A percentile compares a stretch with the other conserved stretches of the same genome.
phyloP scores from a whole-genome alignment of 2,329 filamentous ascomycete species.

The Lecanicillium sp. region DNA sequence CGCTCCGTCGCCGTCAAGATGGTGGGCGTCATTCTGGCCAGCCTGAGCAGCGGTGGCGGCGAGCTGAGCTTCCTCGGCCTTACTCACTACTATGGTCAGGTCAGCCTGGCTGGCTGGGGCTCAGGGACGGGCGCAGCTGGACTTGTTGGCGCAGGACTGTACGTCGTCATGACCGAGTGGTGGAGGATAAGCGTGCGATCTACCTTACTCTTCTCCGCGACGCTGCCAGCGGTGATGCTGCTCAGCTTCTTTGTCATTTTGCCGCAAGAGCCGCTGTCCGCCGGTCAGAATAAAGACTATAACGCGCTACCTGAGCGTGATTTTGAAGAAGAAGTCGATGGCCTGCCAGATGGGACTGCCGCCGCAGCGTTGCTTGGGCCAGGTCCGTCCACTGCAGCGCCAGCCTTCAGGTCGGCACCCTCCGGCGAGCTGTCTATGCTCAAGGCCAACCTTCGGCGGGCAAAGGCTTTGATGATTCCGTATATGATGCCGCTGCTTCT shows the following conservation, averaged over 20 bases:
- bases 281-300: conserved; percentile 42
- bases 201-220: conserved; percentile 71
- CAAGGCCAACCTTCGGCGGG: conserved; percentile 52
- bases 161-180: conserved; percentile 77
- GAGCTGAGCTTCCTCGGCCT: conserved; percentile 87
- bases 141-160: conserved; percentile 77
- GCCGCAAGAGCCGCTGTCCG: conserved; percentile 57
- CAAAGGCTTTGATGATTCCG: conserved; percentile 62
- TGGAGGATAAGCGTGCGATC: conserved; percentile 65
- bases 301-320: conserved; percentile 38
- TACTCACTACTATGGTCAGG: conserved; percentile 86
- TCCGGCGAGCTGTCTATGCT: conserved; percentile 26
- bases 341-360: conserved; percentile 24
- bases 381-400: conserved; percentile 25
- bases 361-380: conserved; percentile 43
- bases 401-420: conserved; percentile 15
- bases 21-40: conserved; percentile 75
- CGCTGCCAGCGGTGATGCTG: conserved; percentile 75
- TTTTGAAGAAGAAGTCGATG: conserved; percentile 26
- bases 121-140: conserved; percentile 88
- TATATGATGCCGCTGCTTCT: conserved; percentile 87
- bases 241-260: conserved; percentile 78
- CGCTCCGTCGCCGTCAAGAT: conserved; percentile 67
- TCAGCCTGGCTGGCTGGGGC: conserved; percentile 84
- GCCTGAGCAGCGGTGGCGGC: conserved; percentile 76